Evolutionary conservation across 2,329 filamentous ascomycete genomes (phyloP), one percentile per base, ranked within the genome.

Genomic region (Penicillium sp.): DNA sequence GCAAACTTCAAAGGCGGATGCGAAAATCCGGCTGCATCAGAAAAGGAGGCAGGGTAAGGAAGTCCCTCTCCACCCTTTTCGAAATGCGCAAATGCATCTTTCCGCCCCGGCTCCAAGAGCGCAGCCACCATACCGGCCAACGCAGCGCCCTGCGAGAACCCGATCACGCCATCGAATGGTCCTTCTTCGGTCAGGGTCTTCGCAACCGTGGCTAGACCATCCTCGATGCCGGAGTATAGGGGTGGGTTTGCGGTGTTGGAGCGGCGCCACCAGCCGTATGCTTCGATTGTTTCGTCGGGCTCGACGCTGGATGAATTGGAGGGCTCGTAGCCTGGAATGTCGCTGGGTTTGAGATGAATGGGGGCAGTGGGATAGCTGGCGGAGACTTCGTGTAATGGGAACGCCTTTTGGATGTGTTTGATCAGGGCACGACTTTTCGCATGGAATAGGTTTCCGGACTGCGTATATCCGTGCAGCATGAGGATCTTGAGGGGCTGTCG

Each of bases 401-500:
- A 88, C 26, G 85, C 77, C 69, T 96, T 96, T 57, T 79, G 74
- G 54, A 97, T 82, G 51, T 87, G 79, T 74, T 97, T 96, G 66
- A 92, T 85, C 1, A 97, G 80, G 11, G 90, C 90, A 72, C 91
- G 89, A 44, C 90, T 95, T 78, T 97, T 97, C 73, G 88, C 84
- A 71, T 85, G 88, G 83, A 97, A 97, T 60, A 92, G 80, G 4
- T 87, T 75, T 4, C 92, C 92, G 26, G 90, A 95, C 80, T 97
- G 93, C 7, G 93, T 96, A 82, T 87, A 97, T 74, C 93, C 89
- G 67, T 92, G 89, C 26, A 92, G 81, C 88, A 92, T 90, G 43
- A 92, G 79, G 60, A 92, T 86, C 73, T 86, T 90, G 53, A 80
- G 71, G 7, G 73, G 71, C 42, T 68, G 58, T 42, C 65, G 65